These are phyloP conservation scores for Suhomyces sp. DNA, from an alignment of 805 yeast genomes.

Conservation along the genomic window DNA sequence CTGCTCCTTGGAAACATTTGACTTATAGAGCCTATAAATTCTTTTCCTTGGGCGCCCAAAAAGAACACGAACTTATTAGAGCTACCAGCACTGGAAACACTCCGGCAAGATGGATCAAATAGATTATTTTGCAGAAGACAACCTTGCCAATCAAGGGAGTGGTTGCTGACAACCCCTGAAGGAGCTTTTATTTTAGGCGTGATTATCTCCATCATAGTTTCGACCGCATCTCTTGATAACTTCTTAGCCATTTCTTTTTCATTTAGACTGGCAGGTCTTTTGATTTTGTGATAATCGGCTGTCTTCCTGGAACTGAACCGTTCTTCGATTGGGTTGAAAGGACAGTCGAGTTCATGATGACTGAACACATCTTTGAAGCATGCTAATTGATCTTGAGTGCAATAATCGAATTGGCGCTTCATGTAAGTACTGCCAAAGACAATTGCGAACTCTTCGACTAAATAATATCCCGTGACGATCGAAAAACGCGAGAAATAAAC, in stretches of 20 bases:
- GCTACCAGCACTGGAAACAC: not conserved
- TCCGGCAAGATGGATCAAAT: not conserved
- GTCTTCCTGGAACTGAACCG: not conserved
- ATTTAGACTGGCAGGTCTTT: not conserved
- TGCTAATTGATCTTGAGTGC: not conserved
- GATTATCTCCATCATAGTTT: not conserved
- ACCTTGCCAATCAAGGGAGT: not conserved
- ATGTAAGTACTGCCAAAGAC: not conserved
- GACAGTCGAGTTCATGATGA: not conserved
- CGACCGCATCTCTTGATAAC: not conserved
- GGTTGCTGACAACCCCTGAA: not conserved
- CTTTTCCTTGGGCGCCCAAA: constrained; percentile 33
- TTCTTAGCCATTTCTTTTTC: not conserved
- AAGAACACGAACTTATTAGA: constrained; percentile 14
- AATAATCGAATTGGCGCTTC: not conserved
- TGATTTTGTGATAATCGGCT: not conserved
- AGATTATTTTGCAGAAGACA: not conserved
- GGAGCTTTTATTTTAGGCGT: not conserved
- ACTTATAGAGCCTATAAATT: constrained; percentile 17
- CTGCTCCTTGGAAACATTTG: constrained; percentile 6
- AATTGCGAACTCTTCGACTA: not conserved
- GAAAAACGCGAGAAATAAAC: not conserved
- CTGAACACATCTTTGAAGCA: not conserved
- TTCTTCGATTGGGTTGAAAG: not conserved
- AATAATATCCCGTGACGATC: not conserved